phyloP scores from a whole-genome alignment of 2,329 filamentous ascomycete species.

The Penicillium hesseltinei region DNA sequence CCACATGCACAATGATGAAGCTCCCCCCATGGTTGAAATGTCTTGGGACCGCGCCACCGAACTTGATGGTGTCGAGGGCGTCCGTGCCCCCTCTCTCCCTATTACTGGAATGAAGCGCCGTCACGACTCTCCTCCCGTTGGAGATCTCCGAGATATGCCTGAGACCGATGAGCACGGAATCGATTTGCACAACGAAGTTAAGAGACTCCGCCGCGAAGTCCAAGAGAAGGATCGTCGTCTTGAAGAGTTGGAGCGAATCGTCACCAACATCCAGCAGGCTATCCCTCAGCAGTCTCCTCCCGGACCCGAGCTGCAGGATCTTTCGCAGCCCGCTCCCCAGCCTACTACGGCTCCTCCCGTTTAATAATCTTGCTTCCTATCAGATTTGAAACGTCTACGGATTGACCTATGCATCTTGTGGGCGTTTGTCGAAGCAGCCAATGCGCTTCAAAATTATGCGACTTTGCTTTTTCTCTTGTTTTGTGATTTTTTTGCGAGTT shows the following conservation, averaged over 20 bases:
- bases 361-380: constrained; percentile 8
- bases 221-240: constrained; percentile 53
- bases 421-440: constrained; percentile 31
- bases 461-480: not conserved
- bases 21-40: constrained; percentile 25
- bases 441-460: constrained; percentile 18
- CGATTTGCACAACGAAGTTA: constrained; percentile 61
- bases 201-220: constrained; percentile 65
- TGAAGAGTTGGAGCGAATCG: constrained; percentile 42
- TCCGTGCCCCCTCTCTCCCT: constrained; percentile 30
- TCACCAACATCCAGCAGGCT: constrained; percentile 37
- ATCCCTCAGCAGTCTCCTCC: constrained; percentile 30
- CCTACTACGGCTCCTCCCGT: constrained; percentile 16
- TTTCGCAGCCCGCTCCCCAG: constrained; percentile 16
- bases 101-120: constrained; percentile 36
- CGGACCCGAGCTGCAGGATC: constrained; percentile 16
- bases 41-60: constrained; percentile 32
- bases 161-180: constrained; percentile 45
- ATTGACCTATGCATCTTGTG: constrained; percentile 31
- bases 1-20: constrained; percentile 59
- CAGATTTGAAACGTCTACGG: constrained; percentile 7
- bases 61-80: constrained; percentile 27
- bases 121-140: constrained; percentile 31
- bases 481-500: not conserved
- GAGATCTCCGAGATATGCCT: constrained; percentile 21